Evolutionary conservation across 2,329 filamentous ascomycete species (phyloP).

Genomic region (Phyllosticta citriasiana): DNA sequence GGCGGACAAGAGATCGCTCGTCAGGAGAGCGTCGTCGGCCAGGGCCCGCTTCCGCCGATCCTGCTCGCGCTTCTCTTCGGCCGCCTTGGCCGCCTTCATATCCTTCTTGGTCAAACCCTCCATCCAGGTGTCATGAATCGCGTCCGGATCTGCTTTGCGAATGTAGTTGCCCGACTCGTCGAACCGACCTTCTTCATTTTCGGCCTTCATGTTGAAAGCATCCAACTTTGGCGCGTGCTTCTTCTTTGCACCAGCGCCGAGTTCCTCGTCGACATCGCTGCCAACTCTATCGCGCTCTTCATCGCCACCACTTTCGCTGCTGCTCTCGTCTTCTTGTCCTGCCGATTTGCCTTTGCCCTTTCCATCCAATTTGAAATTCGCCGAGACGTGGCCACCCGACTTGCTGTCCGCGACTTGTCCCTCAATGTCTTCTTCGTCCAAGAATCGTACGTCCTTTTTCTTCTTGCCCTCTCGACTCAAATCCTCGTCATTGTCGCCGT

Average conservation of each 20-base stretch:
- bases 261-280: slow-evolving; percentile 68
- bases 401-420: slow-evolving; percentile 69
- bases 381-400: slow-evolving; percentile 57
- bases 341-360: slow-evolving; percentile 30
- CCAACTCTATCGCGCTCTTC: slow-evolving; percentile 58
- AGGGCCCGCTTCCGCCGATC: slow-evolving; percentile 62
- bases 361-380: slow-evolving; percentile 51
- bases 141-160: slow-evolving; percentile 84
- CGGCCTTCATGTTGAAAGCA: slow-evolving; percentile 85
- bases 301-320: slow-evolving; percentile 49
- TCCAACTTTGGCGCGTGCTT: slow-evolving; percentile 88
- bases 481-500: slow-evolving; percentile 46
- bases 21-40: slow-evolving; percentile 64
- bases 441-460: slow-evolving; percentile 51
- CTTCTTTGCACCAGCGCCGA: slow-evolving; percentile 84
- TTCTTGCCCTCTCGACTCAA: slow-evolving; percentile 42
- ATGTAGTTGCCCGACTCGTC: slow-evolving; percentile 88
- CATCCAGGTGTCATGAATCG: slow-evolving; percentile 84
- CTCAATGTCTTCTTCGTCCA: slow-evolving; percentile 57
- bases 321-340: slow-evolving; percentile 44
- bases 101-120: slow-evolving; percentile 90
- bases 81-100: slow-evolving; percentile 77
- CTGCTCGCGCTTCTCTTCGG: slow-evolving; percentile 73
- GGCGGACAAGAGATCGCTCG: slow-evolving; percentile 60
- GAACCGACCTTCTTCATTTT: slow-evolving; percentile 87